Conservation (phyloP, 768 basidiomycete genomes). For the Mycena maculata region DNA sequence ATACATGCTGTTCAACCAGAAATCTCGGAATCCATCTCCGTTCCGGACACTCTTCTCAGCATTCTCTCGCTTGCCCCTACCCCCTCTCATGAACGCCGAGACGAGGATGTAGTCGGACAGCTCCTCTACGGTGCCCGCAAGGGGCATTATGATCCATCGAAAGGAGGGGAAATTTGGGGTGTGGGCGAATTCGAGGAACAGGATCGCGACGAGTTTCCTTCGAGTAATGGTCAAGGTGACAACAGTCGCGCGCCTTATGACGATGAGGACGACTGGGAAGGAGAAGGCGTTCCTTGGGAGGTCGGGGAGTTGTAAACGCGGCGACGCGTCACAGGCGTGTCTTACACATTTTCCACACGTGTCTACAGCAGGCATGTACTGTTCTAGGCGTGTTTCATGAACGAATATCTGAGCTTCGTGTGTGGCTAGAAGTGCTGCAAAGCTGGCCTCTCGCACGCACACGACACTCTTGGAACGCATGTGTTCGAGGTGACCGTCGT, state of each 20-base stretch:
- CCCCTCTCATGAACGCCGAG: constrained; percentile 55
- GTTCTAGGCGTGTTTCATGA: constrained; percentile 23
- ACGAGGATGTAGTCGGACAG: constrained; percentile 67
- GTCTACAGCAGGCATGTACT: constrained; percentile 20
- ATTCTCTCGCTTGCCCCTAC: constrained; percentile 71
- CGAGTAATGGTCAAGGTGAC: neutral
- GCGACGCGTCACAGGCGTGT: constrained; percentile 15
- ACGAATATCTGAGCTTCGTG: constrained; percentile 17
- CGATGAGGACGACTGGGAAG: constrained; percentile 80
- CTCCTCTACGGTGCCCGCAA: constrained; percentile 66
- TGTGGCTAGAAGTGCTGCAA: constrained; percentile 16
- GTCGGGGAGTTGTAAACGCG: constrained; percentile 71
- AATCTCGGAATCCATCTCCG: constrained; percentile 69
- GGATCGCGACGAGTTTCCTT: constrained; percentile 38
- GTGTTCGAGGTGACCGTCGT: constrained; percentile 11
- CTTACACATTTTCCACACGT: constrained; percentile 21
- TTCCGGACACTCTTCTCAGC: constrained; percentile 65
- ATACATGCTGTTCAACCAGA: constrained; percentile 39
- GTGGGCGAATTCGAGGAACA: constrained; percentile 70
- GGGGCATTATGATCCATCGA: constrained; percentile 68
- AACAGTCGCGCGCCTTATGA: constrained; percentile 38
- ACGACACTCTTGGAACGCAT: constrained; percentile 21
- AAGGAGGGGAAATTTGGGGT: constrained; percentile 82
- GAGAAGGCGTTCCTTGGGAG: constrained; percentile 87
- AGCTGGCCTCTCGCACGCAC: constrained; percentile 21